Evolutionary conservation across 176 grass and related monocot species (phyloP).

Genomic region (Musa beccarii): DNA sequence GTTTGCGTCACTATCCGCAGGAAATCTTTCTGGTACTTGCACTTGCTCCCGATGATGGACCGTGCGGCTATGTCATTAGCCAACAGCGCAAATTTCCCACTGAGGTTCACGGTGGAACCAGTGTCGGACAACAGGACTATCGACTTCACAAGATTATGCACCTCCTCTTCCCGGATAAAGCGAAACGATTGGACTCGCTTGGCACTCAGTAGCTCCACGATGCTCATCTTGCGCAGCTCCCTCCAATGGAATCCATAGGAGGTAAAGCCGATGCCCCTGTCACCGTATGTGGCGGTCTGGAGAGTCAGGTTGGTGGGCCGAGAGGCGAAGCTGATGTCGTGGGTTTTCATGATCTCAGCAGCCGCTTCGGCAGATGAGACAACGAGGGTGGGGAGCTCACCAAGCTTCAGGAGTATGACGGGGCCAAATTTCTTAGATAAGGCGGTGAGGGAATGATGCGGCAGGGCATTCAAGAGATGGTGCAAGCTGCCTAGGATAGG

Average conservation of each 20-base stretch:
- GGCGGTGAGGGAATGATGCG: conserved; percentile 31
- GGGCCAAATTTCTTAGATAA: conserved; percentile 27
- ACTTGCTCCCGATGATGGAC: conserved; percentile 13
- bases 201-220: too few relatives aligned
- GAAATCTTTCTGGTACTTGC: conserved; percentile 18
- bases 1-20: neutral
- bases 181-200: conserved; percentile 25
- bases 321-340: conserved; percentile 39
- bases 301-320: conserved; percentile 14
- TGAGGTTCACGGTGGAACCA: neutral
- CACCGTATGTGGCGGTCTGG: conserved; percentile 15
- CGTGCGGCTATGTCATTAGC: neutral
- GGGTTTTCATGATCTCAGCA: conserved; percentile 45
- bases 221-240: conserved; percentile 26
- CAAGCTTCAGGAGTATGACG: conserved; percentile 43
- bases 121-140: neutral
- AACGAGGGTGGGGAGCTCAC: conserved; percentile 34
- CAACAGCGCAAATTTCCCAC: neutral
- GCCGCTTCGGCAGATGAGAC: conserved; percentile 36
- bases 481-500: conserved; percentile 50
- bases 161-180: conserved; percentile 27
- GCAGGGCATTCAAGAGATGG: conserved; percentile 30
- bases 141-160: conserved; percentile 5
- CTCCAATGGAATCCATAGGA: conserved; percentile 47
- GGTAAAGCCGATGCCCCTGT: conserved; percentile 36